Percentiles rank a stretch among this genome's conserved stretches.
Evolutionary conservation across 352 stramenopile genomes (phyloP).

Genomic region (Phytophthora parvispora): DNA sequence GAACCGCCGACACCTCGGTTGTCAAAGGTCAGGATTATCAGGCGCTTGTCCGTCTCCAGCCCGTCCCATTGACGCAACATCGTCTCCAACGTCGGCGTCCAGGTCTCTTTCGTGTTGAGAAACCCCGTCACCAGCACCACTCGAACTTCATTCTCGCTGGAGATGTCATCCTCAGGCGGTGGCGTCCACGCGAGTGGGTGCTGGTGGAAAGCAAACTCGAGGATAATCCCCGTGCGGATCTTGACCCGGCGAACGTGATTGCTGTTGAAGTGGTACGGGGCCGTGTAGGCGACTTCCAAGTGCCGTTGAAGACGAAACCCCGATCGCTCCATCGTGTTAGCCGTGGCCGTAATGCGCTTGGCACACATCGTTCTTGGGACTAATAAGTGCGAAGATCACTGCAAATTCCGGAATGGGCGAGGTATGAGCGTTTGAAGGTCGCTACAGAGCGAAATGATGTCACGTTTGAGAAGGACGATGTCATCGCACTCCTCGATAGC

Average conservation of each 20-base stretch:
- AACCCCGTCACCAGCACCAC: conserved; percentile 61
- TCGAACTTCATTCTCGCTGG: conserved; percentile 16
- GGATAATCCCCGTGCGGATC: conserved; percentile 43
- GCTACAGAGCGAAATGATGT: conserved; percentile 38
- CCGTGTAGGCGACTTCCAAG: conserved; percentile 40
- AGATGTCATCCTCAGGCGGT: background rate
- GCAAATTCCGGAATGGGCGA: conserved; percentile 16
- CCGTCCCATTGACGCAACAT: conserved; percentile 43
- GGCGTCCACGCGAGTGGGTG: conserved; percentile 21
- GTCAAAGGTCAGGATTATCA: conserved; percentile 54
- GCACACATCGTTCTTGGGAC: conserved; percentile 6
- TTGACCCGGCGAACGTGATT: conserved; percentile 33
- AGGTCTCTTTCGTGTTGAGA: conserved; percentile 52
- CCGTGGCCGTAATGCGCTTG: conserved; percentile 22
- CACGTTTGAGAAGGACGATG: conserved; percentile 21
- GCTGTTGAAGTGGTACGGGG: conserved; percentile 41
- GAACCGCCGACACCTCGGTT: conserved; percentile 57
- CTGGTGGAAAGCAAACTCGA: conserved; percentile 51
- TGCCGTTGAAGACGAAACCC: conserved; percentile 43
- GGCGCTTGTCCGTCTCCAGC: background rate
- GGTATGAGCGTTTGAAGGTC: no score
- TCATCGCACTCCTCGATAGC: conserved; percentile 8
- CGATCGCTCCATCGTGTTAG: conserved; percentile 5
- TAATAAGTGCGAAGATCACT: background rate
- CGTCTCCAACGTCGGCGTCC: conserved; percentile 45